Conservation (phyloP, 345 rosid species). For the Dovyalis caffra region DNA sequence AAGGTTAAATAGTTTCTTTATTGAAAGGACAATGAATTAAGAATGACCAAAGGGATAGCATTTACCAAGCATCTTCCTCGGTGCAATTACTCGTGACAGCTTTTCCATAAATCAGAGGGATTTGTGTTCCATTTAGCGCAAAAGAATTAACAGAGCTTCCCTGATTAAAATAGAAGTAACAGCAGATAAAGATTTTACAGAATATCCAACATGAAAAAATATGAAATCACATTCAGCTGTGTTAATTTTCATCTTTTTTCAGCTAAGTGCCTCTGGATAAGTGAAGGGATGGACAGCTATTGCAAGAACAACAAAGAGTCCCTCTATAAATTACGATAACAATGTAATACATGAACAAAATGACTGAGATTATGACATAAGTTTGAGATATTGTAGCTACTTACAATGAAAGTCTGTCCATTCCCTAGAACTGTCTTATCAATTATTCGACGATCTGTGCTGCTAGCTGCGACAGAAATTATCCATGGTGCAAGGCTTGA, state of each 20-base stretch:
- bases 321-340: too few species aligned
- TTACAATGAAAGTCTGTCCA: slow-evolving; percentile 37
- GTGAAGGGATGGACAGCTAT: too few species aligned
- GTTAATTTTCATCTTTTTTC: too few species aligned
- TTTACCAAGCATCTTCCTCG: slow-evolving; percentile 9
- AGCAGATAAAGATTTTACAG: too few species aligned
- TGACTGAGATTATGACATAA: background rate
- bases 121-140: slow-evolving; percentile 18
- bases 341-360: too few species aligned
- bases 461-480: slow-evolving; percentile 48
- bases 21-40: background rate
- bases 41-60: background rate
- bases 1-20: too few species aligned
- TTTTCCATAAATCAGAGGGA: slow-evolving; percentile 32
- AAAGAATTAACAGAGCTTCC: slow-evolving; percentile 38
- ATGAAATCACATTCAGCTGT: too few species aligned
- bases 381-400: slow-evolving; percentile 4
- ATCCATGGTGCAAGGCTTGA: slow-evolving; percentile 44
- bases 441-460: slow-evolving; percentile 35
- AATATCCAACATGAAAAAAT: too few species aligned
- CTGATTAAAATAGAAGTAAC: slow-evolving; percentile 14
- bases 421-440: slow-evolving; percentile 41
- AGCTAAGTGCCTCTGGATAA: too few species aligned
- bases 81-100: slow-evolving; percentile 2
- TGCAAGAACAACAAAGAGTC: too few species aligned